Base-by-base conservation (phyloP, 192 early-diverging fungal genomes). In the Cladochytrium replicatum region DNA sequence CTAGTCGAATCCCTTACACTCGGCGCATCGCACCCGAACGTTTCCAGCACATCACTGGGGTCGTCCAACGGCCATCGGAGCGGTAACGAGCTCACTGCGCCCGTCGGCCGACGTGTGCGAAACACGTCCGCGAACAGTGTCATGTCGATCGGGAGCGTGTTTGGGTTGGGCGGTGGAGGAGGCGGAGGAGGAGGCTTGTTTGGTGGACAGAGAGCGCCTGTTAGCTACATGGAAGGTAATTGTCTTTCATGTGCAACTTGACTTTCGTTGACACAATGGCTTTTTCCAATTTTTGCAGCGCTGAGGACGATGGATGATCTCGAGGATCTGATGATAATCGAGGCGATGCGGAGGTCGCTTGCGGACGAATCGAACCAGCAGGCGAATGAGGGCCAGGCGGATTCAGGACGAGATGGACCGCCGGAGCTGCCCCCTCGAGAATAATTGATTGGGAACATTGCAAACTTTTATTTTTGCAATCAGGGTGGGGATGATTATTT, bases 251-350 rank as follows among this genome's bases (percentile, higher is more conserved):
- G 22, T 5, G 5, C 9, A 19, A n/a, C 25, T 6, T 21, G 5
- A 42, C 41, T 42, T 22, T 7, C 9, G n/a, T n/a, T 42, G 6
- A 6, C 41, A 22, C 39, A 9, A 11, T 0, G 38, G 9, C 6
- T 6, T 44, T 26, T 52, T 45, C 30, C 43, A 15, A 8, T 55
- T 7, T 22, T 17, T 42, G 3, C 17, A 63, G 87, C 81, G 0
- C 81, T 90, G 83, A 63, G 81, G 19, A 67, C 77, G 32, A 82
- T 88, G 57, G 88, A 83, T 21, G 79, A 96, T 49, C 49, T 96
- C 19, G 91, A 96, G 48, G 93, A 96, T 49, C 63, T 88, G 54
- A 82, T 96, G 89, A 57, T 96, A 1, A 82, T 91, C 74, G 87
- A 94, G 60, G 93, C 93, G 1, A 87, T 96, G 24, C 64, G 91